A percentile compares a stretch with the other conserved stretches of the same genome.
phyloP scores from a whole-genome alignment of 805 yeast species.

The Barnettozyma populi region DNA sequence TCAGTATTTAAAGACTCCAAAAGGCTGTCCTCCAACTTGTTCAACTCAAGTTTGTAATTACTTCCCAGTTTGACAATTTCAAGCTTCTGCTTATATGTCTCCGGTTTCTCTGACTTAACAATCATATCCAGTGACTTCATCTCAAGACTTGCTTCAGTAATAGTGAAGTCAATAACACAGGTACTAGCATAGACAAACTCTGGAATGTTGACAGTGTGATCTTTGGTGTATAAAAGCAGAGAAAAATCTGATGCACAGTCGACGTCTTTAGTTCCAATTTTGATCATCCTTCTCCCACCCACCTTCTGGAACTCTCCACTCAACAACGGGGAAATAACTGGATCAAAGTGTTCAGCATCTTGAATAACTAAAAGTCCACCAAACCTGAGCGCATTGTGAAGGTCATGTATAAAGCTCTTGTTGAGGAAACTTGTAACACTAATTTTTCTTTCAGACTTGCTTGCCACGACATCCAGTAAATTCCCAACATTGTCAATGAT shows the following conservation, averaged over 20 bases:
- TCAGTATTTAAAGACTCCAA: constrained; percentile 51
- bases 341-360: constrained; percentile 80
- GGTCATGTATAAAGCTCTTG: constrained; percentile 53
- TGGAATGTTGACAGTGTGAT: constrained; percentile 41
- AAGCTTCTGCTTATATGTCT: constrained; percentile 50
- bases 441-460: constrained; percentile 30
- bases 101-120: constrained; percentile 55
- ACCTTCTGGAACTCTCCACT: constrained; percentile 52
- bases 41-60: constrained; percentile 51
- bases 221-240: constrained; percentile 56
- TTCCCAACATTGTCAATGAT: constrained; percentile 69
- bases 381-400: constrained; percentile 79
- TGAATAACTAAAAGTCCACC: constrained; percentile 70
- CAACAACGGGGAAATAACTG: constrained; percentile 59
- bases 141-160: constrained; percentile 64
- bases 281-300: constrained; percentile 66
- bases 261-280: constrained; percentile 55
- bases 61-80: constrained; percentile 52
- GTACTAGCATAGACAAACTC: constrained; percentile 60
- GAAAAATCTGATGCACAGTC: constrained; percentile 64
- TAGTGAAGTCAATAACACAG: constrained; percentile 60
- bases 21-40: constrained; percentile 52
- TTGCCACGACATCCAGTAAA: constrained; percentile 36
- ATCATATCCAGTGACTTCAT: constrained; percentile 55
- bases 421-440: constrained; percentile 68